Percentiles rank a stretch among this genome's conserved stretches.
Conservation (phyloP, 2,329 filamentous ascomycete species). For the Alternaria solani region DNA sequence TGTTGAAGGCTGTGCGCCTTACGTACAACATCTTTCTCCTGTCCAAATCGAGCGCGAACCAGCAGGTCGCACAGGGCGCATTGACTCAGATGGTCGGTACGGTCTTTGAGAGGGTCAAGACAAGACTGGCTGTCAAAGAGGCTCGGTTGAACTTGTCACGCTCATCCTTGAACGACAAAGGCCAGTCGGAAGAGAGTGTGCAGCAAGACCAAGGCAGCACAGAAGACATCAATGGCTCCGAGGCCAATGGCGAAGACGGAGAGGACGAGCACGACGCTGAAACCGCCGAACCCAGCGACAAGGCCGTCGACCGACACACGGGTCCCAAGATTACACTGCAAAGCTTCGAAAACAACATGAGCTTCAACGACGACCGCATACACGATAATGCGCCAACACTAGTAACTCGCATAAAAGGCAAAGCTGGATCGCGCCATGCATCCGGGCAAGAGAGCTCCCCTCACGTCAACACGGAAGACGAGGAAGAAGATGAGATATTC, state of each 20-base stretch:
- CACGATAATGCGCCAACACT: conserved; percentile 73
- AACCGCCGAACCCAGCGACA: conserved; percentile 53
- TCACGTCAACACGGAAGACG: conserved; percentile 67
- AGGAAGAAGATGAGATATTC: conserved; percentile 91
- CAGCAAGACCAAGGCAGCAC: conserved; percentile 39
- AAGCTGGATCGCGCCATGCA: conserved; percentile 52
- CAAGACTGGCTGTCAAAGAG: conserved; percentile 86
- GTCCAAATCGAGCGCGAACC: conserved; percentile 91
- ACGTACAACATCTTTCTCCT: conserved; percentile 99
- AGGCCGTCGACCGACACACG: conserved; percentile 57
- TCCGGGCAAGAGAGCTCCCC: conserved; percentile 56
- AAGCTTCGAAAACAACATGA: conserved; percentile 73
- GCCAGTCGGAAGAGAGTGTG: conserved; percentile 44
- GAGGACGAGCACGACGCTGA: conserved; percentile 48
- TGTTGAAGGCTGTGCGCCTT: conserved; percentile 95
- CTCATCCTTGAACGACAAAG: conserved; percentile 52
- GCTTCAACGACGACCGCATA: conserved; percentile 70
- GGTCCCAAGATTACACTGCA: conserved; percentile 70
- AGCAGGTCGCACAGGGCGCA: conserved; percentile 96
- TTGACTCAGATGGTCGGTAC: conserved; percentile 98
- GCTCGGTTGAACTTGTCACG: conserved; percentile 67
- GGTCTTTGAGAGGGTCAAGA: conserved; percentile 94
- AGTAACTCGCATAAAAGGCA: conserved; percentile 66
- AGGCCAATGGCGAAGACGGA: conserved; percentile 51
- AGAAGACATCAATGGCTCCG: conserved; percentile 34